Conservation (phyloP, 257 asterid species). For the Agastache rugosa region DNA sequence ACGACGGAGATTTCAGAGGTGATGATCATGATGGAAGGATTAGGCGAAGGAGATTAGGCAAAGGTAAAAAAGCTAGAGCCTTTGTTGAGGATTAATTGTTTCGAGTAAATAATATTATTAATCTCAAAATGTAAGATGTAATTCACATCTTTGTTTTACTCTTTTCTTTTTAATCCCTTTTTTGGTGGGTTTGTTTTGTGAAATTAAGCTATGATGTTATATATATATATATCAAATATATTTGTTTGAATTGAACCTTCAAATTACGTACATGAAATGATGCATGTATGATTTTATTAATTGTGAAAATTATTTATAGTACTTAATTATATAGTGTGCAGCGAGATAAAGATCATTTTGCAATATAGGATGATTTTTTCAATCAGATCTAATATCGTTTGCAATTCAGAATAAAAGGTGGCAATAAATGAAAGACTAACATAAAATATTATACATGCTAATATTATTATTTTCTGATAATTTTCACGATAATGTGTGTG, state of each 20-base stretch:
- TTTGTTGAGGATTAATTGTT: constrained; percentile 34
- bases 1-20: constrained; percentile 44
- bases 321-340: background rate
- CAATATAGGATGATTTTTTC: too few species aligned
- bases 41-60: constrained; percentile 42
- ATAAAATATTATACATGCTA: background rate
- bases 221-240: constrained; percentile 1
- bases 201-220: constrained; percentile 4
- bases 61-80: constrained; percentile 51
- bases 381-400: too few species aligned
- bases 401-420: background rate
- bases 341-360: background rate
- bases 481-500: background rate
- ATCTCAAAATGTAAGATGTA: constrained; percentile 10
- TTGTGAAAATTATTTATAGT: background rate
- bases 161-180: background rate
- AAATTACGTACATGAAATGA: background rate
- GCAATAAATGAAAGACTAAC: background rate
- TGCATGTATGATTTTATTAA: background rate
- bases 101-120: background rate
- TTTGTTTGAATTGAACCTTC: constrained; percentile 12
- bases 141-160: background rate
- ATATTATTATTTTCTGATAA: background rate
- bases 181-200: constrained; percentile 25
- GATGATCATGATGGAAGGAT: constrained; percentile 35